Base-by-base conservation (phyloP, 2,329 filamentous ascomycete genomes). In the Penicillium italicum region DNA sequence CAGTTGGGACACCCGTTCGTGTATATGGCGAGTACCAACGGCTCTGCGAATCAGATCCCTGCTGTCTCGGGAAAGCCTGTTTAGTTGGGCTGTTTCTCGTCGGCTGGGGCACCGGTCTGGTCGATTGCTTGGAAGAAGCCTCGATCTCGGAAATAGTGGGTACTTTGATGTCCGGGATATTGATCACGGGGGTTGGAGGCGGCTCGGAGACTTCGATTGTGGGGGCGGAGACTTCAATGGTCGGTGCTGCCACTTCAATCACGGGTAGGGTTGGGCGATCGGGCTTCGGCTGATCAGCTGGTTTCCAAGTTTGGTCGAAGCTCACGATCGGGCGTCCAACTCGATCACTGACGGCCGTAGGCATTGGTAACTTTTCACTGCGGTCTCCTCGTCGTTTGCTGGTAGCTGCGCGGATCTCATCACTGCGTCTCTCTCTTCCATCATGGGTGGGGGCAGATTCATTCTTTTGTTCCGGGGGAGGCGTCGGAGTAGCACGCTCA, bases 291-390 rank as follows among this genome's bases (percentile, higher is more conserved):
- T 72, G 66, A 26, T 78, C 77, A 73, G 81, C 79, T 77, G 82
- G 78, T 75, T 87, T 88, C 78, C 90, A 96, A 71, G 88, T 84
- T 68, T 84, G 84, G 76, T 96, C 84, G 81, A 97, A 97, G 82
- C 93, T 97, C 81, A 97, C 93, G 80, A 97, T 97, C 61, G 93
- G 93, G 71, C 93, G 86, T 66, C 91, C 91, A 66, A 89, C 88
- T 69, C 83, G 89, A 77, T 97, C 89, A 77, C 91, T 97, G 74
- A 97, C 92, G 68, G 90, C 87, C 52, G 89, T 90, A 62, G 93
- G 93, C 68, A 88, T 93, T 28, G 92, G 93, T 59, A 97, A 80
- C 71, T 90, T 95, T 55, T 86, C 76, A 74, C 91, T 97, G 69
- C 92, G 87, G 74, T 96, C 91, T 72, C 86, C 91, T 61, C 94